Evolutionary conservation across 108 stramenopile genomes (phyloP).

Genomic region (Aureococcus anophagefferens): DNA sequence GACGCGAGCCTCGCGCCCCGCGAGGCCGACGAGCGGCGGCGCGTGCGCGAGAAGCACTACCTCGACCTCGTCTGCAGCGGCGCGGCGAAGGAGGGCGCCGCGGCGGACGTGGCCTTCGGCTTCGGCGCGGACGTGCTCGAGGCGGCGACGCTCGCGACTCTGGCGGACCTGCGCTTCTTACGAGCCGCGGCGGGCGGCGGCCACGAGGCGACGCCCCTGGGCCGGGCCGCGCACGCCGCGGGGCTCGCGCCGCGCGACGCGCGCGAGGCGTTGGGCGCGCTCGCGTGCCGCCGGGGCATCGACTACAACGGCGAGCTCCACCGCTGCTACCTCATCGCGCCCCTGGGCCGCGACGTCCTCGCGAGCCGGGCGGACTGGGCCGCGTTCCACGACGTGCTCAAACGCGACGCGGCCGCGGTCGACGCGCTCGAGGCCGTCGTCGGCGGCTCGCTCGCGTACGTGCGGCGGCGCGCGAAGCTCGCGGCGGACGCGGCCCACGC

Average conservation of each 20-base stretch:
- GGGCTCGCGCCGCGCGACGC: neutral
- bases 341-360: neutral
- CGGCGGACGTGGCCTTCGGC: too few species aligned
- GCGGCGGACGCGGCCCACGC: too few species aligned
- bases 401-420: neutral
- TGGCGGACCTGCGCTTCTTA: too few species aligned
- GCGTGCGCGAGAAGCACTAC: too few species aligned
- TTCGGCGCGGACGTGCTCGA: too few species aligned
- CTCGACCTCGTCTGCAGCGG: too few species aligned
- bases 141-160: too few species aligned
- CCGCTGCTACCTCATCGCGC: neutral
- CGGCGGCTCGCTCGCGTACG: neutral
- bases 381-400: neutral
- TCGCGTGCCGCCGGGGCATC: neutral
- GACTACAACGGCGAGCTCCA: neutral
- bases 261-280: neutral
- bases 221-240: neutral
- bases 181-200: too few species aligned
- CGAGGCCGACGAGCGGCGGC: too few species aligned
- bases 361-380: neutral
- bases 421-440: neutral
- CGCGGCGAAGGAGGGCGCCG: too few species aligned
- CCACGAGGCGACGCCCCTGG: neutral
- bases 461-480: neutral
- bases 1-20: too few species aligned